Conservation (phyloP, 1,284 basidiomycete species). For the Cutaneotrichosporon sp. region DNA sequence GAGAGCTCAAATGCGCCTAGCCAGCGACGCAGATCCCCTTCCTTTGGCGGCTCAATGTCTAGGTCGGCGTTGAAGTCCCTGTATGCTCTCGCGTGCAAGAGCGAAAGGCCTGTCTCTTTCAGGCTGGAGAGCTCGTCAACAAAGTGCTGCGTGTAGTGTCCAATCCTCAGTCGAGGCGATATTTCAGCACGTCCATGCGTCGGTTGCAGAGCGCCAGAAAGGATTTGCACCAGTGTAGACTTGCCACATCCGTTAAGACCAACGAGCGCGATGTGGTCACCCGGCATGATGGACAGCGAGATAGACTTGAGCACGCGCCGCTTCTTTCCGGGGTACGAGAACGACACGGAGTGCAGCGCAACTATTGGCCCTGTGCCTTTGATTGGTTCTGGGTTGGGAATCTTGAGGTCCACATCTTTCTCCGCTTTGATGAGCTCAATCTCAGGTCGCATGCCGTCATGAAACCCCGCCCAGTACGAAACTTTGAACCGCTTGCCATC, state of each 20-base stretch:
- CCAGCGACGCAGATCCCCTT: conserved; percentile 51
- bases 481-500: conserved; percentile 60
- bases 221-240: conserved; percentile 59
- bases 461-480: conserved; percentile 55
- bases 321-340: conserved; percentile 48
- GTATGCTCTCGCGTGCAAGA: conserved; percentile 5
- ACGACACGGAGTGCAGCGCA: conserved; percentile 54
- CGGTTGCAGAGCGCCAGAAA: conserved; percentile 55
- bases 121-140: conserved; percentile 51
- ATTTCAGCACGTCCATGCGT: conserved; percentile 56
- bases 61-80: conserved; percentile 4
- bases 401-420: conserved; percentile 51
- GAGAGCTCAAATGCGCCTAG: conserved; percentile 55
- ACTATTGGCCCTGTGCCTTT: conserved; percentile 56
- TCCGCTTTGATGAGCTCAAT: conserved; percentile 56
- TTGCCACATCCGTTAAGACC: conserved; percentile 59
- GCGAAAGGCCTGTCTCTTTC: conserved; percentile 24
- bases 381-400: conserved; percentile 52
- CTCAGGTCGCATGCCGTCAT: conserved; percentile 51
- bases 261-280: conserved; percentile 58
- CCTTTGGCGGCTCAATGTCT: conserved; percentile 29
- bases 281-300: conserved; percentile 57
- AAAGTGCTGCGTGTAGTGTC: conserved; percentile 50
- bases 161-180: conserved; percentile 58
- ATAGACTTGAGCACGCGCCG: conserved; percentile 54